phyloP scores from a whole-genome alignment of 2,329 filamentous ascomycete genomes.

The Lasiodiplodia hormozganensis region DNA sequence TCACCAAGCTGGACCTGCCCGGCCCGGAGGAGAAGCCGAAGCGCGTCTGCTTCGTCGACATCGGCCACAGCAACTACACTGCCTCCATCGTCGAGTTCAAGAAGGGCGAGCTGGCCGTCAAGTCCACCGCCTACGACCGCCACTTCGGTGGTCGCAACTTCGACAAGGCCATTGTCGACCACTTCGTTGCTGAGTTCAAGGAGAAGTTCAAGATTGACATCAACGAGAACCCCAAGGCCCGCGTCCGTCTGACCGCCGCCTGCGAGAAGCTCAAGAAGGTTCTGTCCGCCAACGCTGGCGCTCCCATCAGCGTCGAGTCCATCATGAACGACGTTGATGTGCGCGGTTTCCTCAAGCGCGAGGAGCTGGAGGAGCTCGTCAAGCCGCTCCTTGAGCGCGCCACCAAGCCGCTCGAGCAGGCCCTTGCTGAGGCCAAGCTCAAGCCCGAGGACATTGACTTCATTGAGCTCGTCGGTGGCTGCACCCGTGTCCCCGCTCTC shows the following conservation, averaged over 20 bases:
- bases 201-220: constrained; percentile 98
- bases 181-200: constrained; percentile 95
- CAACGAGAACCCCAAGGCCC: constrained; percentile 85
- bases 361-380: constrained; percentile 91
- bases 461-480: constrained; percentile 93
- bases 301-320: constrained; percentile 95
- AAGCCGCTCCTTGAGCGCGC: constrained; percentile 80
- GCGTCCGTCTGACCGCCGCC: constrained; percentile 82
- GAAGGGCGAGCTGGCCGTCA: constrained; percentile 95
- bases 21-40: constrained; percentile 87
- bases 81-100: constrained; percentile 93
- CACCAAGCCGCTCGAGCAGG: constrained; percentile 81
- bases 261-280: constrained; percentile 99
- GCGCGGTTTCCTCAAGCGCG: constrained; percentile 84
- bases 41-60: constrained; percentile 89
- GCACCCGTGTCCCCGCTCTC: constrained; percentile 89
- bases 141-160: constrained; percentile 98
- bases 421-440: constrained; percentile 90
- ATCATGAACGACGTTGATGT: constrained; percentile 99
- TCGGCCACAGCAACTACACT: constrained; percentile 96
- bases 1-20: constrained; percentile 95
- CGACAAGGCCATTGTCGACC: constrained; percentile 91
- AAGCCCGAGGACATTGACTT: constrained; percentile 90
- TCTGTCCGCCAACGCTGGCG: constrained; percentile 90
- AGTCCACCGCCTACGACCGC: constrained; percentile 89